Conservation (phyloP, 495 filamentous ascomycete species). For the Aspergillus olivimuriae region DNA sequence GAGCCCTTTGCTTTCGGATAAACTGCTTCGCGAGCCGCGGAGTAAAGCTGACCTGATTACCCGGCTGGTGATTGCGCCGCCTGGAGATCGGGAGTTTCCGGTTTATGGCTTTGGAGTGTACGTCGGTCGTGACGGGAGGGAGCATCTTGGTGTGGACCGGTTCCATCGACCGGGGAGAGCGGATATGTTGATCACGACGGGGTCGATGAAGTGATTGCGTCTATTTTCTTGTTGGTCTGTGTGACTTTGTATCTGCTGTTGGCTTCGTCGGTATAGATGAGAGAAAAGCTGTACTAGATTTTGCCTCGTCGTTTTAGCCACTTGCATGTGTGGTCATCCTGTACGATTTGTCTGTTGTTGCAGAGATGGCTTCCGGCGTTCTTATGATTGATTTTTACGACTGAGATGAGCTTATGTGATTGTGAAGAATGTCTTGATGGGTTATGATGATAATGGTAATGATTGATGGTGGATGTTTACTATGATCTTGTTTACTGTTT, state of each 20-base stretch:
- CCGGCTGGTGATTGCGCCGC: conserved; percentile 45
- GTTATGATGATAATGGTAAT: neutral
- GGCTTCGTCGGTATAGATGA: neutral
- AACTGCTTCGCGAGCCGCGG: conserved; percentile 52
- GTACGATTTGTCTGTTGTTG: too few relatives aligned
- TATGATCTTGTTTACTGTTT: too few relatives aligned
- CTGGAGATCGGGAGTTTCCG: conserved; percentile 41
- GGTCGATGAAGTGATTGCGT: conserved; percentile 21
- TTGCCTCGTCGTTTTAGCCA: too few relatives aligned
- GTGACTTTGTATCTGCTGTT: neutral
- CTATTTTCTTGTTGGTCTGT: neutral
- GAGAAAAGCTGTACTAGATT: neutral
- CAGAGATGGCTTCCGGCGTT: neutral
- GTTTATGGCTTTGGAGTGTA: conserved; percentile 59
- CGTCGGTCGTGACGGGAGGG: conserved; percentile 53
- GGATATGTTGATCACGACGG: conserved; percentile 41
- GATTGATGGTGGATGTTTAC: too few relatives aligned
- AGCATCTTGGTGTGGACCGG: conserved; percentile 62
- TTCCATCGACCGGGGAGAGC: conserved; percentile 40
- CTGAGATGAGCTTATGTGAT: neutral
- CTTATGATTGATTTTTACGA: neutral
- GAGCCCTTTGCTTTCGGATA: conserved; percentile 61
- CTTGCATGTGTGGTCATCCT: neutral
- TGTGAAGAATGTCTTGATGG: neutral
- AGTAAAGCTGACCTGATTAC: conserved; percentile 60